Evolutionary conservation across 169 alveolate genomes (phyloP), one percentile per base, ranked within the genome.

Genomic region (Plasmodium vinckei): DNA sequence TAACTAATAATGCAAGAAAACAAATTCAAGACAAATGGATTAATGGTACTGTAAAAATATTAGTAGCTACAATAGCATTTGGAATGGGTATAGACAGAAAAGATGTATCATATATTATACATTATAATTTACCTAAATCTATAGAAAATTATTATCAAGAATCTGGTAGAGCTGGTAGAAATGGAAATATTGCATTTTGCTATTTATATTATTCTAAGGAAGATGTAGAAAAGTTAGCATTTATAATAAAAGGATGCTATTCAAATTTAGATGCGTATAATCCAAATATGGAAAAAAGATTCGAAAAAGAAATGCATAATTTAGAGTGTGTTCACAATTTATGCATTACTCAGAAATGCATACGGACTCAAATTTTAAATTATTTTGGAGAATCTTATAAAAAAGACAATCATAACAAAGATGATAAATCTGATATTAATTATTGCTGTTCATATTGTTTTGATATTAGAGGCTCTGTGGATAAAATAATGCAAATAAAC

Each of bases 81-180:
- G 99, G 99, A 5, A 98, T 99, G 99, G 99, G 99, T 51, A 98
- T 99, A n/a, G 99, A 99, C 94, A 98, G 98, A 73, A 91, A 98
- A 15, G 99, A 99, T 89, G 99, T 98, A 9, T 92, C 99, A 33
- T 96, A 96, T 72, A 99, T 99, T 19, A 97, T 99, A 79, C 99
- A 99, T 93, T 94, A 96, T 72, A 96, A 98, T 15, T 94, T 98
- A 92, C 99, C 99, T 3, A 96, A 95, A 51, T 95, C 99, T 19
- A 92, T 98, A 61, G 99, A 98, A 72, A 93, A 96, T 49, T 96
- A 96, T 87, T 95, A 96, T 71, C 99, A 98, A 92, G 99, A 99
- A 79, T 96, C 98, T 9, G 99, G 99, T 5, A 93, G 99, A 51
- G 99, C 99, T 0, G 99, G 99, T 12, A 92, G 99, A 72, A 99